Evolutionary conservation across 2,329 filamentous ascomycete genomes (phyloP), one percentile per base, ranked within the genome.

Genomic region (Lecanosticta acicola): DNA sequence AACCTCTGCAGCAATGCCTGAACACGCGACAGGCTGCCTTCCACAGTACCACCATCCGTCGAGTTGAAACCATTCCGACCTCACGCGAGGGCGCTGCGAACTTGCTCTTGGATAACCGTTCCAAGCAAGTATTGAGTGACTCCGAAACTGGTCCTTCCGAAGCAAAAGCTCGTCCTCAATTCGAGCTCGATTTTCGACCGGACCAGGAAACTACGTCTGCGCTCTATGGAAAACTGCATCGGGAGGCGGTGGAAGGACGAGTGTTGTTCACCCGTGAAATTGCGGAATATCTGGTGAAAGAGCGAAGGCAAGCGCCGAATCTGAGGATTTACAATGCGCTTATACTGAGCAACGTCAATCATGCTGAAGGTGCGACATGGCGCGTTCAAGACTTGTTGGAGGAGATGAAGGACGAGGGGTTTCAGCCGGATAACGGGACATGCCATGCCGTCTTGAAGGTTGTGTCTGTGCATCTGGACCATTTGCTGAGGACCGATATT

Each of bases 381-480:
- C 77, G 78, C 38, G 77, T 91, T 11, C 66, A 68, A 26, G 70
- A 68, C 16, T 69, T 94, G n/a, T 68, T 95, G 18, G 68, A 78
- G 17, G 87, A 95, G 58, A 86, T 96, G 81, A 72, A 75, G 35
- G 63, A 68, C 1, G 71, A 75, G 34, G 74, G 72, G 0, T 71
- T 96, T 36, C 69, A 78, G 34, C 74, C 80, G 5, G 85, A 88
- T 54, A 74, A 76, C 1, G 73, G 74, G 3, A 75, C 85, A 2
- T 91, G 87, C 58, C 83, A 90, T 64, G 79, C 79, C 50, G 79
- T 84, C 2, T 69, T 96, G 32, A 79, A 81, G 65, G 81, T 84
- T 62, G 73, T 96, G 18, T 80, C 86, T 0, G 79, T 93, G 7
- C 93, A 97, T 63, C 87, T 91, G 0, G 86, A 97, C 66, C 91